phyloP scores from a whole-genome alignment of 2,329 filamentous ascomycete species.

The Zarea fungicola region DNA sequence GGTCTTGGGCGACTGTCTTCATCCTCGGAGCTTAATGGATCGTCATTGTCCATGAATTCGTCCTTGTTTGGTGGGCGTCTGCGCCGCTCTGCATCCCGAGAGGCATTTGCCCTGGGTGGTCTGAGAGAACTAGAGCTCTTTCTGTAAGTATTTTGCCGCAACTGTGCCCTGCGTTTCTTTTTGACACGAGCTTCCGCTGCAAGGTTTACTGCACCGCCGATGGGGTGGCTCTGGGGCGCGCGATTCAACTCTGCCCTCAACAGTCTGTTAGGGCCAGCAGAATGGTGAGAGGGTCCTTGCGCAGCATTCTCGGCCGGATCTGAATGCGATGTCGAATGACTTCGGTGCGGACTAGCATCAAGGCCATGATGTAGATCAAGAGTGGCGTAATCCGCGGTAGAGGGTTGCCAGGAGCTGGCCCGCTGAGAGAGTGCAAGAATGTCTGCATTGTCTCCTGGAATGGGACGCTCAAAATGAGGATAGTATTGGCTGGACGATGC shows the following conservation, averaged over 20 bases:
- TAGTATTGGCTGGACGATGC: not conserved
- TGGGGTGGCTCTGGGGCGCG: not conserved
- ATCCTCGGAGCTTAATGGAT: slow-evolving; percentile 2
- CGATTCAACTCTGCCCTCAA: slow-evolving; percentile 1
- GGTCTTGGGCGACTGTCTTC: slow-evolving; percentile 10
- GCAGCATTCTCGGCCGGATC: not conserved
- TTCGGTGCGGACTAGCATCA: not conserved
- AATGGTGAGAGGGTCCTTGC: not conserved
- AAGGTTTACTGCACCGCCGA: not conserved
- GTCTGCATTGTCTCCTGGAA: not conserved
- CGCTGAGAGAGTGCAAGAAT: not conserved
- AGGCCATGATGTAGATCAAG: not conserved
- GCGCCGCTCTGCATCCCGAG: not conserved
- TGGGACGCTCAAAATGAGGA: not conserved
- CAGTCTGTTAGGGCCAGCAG: not conserved
- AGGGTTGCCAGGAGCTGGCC: not conserved
- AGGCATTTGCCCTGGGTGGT: not conserved
- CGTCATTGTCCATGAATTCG: slow-evolving; percentile 1
- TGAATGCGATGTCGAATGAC: not conserved
- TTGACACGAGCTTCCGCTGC: not conserved
- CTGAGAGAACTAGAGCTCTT: not conserved
- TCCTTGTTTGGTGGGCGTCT: not conserved
- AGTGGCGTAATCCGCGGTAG: not conserved
- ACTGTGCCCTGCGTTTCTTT: not conserved
- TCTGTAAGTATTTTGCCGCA: not conserved